These are phyloP conservation scores for Populus hybrid DNA, from an alignment of 441 rosid genomes.

Conservation along the genomic window DNA sequence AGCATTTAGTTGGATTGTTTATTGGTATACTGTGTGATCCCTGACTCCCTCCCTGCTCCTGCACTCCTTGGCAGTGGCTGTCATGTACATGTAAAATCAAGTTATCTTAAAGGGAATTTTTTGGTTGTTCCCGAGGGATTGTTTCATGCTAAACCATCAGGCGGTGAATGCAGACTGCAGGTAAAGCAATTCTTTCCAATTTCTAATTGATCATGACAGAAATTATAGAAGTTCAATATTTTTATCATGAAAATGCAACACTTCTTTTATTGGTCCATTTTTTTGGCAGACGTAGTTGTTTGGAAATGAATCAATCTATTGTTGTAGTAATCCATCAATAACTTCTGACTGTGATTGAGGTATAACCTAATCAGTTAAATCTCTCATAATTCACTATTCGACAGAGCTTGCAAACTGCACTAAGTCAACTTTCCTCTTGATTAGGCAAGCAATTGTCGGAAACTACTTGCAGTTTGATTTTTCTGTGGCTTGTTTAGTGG, in stretches of 20 bases:
- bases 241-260: not conserved
- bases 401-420: not conserved
- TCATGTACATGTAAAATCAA: slow-evolving; percentile 12
- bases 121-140: not conserved
- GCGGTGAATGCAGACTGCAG: not conserved
- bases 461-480: not conserved
- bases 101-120: not conserved
- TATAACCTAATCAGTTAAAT: not conserved
- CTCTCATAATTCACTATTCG: not conserved
- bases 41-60: slow-evolving; percentile 3
- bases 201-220: not conserved
- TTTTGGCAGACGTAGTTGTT: not conserved
- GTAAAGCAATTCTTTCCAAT: not conserved
- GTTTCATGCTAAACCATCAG: not conserved
- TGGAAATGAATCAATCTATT: not conserved
- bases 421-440: not conserved
- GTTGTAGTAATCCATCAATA: not conserved
- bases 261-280: not conserved
- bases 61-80: slow-evolving; percentile 26
- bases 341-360: not conserved
- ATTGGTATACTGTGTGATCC: not conserved
- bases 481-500: not conserved
- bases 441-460: not conserved
- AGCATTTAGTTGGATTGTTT: slow-evolving; percentile 1
- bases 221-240: no score